A percentile compares a stretch with the other conserved stretches of the same genome.
phyloP scores from a whole-genome alignment of 2,329 filamentous ascomycete genomes.

The Colletotrichum siamense region DNA sequence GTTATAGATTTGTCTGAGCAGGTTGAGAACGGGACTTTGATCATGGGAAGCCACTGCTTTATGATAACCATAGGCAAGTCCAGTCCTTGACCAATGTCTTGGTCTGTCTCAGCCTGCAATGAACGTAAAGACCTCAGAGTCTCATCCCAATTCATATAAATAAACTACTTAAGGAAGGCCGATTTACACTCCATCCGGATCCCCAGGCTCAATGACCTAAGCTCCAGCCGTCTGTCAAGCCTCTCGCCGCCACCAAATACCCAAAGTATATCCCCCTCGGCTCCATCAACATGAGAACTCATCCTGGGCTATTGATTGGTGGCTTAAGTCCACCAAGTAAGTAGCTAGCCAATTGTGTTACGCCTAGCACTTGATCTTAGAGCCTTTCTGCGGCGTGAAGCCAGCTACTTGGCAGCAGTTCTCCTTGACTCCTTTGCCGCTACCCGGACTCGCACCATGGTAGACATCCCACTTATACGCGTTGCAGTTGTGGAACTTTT shows the following conservation, averaged over 20 bases:
- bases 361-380: not conserved
- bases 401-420: not conserved
- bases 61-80: not conserved
- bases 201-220: rapidly evolving
- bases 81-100: too few species aligned
- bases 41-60: not conserved
- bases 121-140: too few species aligned
- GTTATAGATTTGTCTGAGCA: rapidly evolving
- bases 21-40: not conserved
- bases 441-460: not conserved
- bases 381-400: not conserved
- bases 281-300: too few species aligned
- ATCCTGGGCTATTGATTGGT: too few species aligned
- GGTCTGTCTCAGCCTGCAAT: too few species aligned
- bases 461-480: not conserved
- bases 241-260: too few species aligned
- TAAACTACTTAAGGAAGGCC: too few species aligned
- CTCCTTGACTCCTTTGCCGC: not conserved
- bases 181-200: too few species aligned
- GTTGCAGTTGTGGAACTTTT: not conserved
- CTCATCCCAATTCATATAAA: too few species aligned
- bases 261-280: too few species aligned
- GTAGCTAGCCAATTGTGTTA: rapidly evolving
- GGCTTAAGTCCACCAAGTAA: rapidly evolving
- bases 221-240: rapidly evolving